A percentile compares a stretch with the other conserved stretches of the same genome.
Evolutionary conservation across 306 rosid genomes (phyloP).

Genomic region (Gastrolobium villosum): DNA sequence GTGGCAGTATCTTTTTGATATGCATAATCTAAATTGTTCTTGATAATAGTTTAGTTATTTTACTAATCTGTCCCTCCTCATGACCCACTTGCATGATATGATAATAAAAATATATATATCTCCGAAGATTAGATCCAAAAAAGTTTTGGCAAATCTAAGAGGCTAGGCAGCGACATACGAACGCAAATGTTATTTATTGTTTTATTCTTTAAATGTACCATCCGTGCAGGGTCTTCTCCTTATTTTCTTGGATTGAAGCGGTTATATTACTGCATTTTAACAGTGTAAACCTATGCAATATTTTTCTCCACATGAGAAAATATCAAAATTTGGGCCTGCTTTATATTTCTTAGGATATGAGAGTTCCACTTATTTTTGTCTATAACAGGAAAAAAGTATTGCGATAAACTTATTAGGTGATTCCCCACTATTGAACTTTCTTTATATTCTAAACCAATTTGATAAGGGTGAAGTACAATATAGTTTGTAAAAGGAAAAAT

Average conservation of each 20-base stretch:
- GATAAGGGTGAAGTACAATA: slow-evolving; percentile 59
- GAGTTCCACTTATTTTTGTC: too few species aligned
- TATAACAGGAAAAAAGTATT: too few species aligned
- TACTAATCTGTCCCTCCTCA: slow-evolving; percentile 42
- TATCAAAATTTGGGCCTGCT: too few species aligned
- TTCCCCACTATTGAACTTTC: slow-evolving; percentile 64
- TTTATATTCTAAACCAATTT: slow-evolving; percentile 52
- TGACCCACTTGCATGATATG: slow-evolving; percentile 59
- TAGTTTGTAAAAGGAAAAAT: slow-evolving; percentile 39
- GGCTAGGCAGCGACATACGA: slow-evolving; percentile 60
- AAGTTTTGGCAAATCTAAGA: slow-evolving; percentile 60
- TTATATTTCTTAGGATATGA: too few species aligned
- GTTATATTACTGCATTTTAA: slow-evolving; percentile 32
- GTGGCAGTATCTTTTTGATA: slow-evolving; percentile 43
- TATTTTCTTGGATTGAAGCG: slow-evolving; percentile 14
- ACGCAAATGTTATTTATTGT: slow-evolving; percentile 44
- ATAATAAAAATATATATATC: slow-evolving; percentile 38
- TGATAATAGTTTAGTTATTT: slow-evolving; percentile 36
- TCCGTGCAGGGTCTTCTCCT: not conserved
- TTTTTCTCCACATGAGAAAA: too few species aligned
- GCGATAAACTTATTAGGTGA: slow-evolving; percentile 47
- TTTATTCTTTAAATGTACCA: slow-evolving; percentile 42
- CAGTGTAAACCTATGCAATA: slow-evolving; percentile 22
- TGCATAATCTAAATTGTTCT: slow-evolving; percentile 41
- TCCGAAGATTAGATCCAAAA: slow-evolving; percentile 61